Base-by-base conservation (phyloP, 148 eudicot species). In the Cornus florida region DNA sequence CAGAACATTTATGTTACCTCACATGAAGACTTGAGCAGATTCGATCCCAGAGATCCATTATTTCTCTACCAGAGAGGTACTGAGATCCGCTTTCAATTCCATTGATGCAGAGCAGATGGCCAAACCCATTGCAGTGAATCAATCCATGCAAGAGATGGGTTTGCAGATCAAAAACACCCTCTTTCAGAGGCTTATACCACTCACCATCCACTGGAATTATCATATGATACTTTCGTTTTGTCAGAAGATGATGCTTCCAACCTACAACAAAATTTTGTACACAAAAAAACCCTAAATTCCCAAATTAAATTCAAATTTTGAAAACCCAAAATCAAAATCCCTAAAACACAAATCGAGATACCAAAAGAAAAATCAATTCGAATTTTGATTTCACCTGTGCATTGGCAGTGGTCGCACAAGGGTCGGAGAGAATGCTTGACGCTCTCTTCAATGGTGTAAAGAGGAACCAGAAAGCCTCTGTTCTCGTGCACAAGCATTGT, bases 31-130 rank as follows among this genome's bases (percentile, higher is more conserved):
- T 75, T 13, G 90, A 81, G 84, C 99, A 95, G 38, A 95, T 89
- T 2, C 97, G 91, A 79, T 95, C 99, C 97, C 97, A 95, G 7
- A 95, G 84, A 80, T 90, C 90, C 99, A 95, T 95, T 68, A 93
- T 78, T 66, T 93, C 94, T 84, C 86, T 75, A 35, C 98, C 99
- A 39, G 80, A 75, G 11, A 95, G 81, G 78, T 78, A 79, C 38
- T 86, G 89, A 0, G 97, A 95, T 39, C 97, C 97, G 0, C 93
- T 97, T 83, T 92, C 97, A 6, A 89, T 85, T 28, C 99, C 99
- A 84, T 93, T 93, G 76, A 95, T 86, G 28, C 90, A 84, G 13
- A 93, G 81, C 70, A 95, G 85, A 77, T 95, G 99, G 4, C 99
- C 99, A 69, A 79, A 95, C 20, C 99, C 99, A 71, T 93, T 95